Percentiles rank a stretch among this genome's conserved stretches.
These are phyloP conservation scores for Lanmaoa pseudosensibilis DNA, from an alignment of 768 basidiomycete genomes.

Conservation along the genomic window DNA sequence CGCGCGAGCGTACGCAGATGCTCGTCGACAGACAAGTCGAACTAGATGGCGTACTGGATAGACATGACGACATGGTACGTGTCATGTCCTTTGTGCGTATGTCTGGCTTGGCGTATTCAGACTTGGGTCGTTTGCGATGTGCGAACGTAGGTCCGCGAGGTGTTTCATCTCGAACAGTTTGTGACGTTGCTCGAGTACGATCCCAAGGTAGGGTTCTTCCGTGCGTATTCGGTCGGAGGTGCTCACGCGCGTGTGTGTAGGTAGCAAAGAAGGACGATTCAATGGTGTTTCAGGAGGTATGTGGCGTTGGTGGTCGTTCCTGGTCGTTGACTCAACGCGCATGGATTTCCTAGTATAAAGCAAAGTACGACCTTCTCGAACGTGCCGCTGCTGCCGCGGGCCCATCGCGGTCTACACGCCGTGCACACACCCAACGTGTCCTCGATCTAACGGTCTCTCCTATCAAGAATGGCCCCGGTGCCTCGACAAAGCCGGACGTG, in stretches of 20 bases:
- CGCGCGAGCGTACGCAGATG: conserved; percentile 43
- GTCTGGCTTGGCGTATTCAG: not conserved
- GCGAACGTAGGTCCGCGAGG: conserved; percentile 67
- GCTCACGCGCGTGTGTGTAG: conserved; percentile 37
- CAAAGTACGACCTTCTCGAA: conserved; percentile 60
- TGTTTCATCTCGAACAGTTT: conserved; percentile 86
- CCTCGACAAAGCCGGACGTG: conserved; percentile 13
- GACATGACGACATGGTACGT: conserved; percentile 76
- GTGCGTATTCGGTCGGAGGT: not conserved
- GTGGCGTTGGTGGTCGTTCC: conserved; percentile 22
- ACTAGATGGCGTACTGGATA: conserved; percentile 57
- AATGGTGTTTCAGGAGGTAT: conserved; percentile 70
- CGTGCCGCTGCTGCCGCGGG: conserved; percentile 42
- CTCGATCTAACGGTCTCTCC: conserved; percentile 40
- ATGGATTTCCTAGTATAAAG: conserved; percentile 50
- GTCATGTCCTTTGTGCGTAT: not conserved
- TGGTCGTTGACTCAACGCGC: conserved; percentile 1
- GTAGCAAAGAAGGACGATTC: conserved; percentile 72
- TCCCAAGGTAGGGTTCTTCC: conserved; percentile 54
- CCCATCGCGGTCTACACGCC: conserved; percentile 59
- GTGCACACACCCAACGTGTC: conserved; percentile 54
- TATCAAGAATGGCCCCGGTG: conserved; percentile 7
- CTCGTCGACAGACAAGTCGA: conserved; percentile 60
- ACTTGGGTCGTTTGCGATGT: not conserved
- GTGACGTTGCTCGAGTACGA: conserved; percentile 74